Evolutionary conservation across 805 yeast species (phyloP).

Genomic region (Kuraishia borneana): DNA sequence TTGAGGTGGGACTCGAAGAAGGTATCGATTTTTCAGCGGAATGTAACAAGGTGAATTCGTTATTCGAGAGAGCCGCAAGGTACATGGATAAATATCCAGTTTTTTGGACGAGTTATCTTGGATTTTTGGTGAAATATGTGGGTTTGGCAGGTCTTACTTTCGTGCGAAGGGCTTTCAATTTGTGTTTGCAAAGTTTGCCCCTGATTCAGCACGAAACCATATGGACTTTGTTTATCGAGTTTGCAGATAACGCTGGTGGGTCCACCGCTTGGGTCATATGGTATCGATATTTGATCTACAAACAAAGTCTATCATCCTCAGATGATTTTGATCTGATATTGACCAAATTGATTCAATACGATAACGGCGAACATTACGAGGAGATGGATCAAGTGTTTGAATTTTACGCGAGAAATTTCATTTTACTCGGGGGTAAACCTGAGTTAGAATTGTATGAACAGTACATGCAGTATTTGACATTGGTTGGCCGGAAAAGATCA

Average conservation of each 20-base stretch:
- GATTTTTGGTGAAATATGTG: conserved; percentile 23
- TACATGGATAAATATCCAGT: conserved; percentile 31
- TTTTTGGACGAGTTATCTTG: conserved; percentile 41
- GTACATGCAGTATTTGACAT: conserved; percentile 28
- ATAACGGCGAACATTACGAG: not conserved
- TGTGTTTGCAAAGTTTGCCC: conserved; percentile 36
- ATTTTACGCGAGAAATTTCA: conserved; percentile 19
- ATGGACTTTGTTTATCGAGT: conserved; percentile 42
- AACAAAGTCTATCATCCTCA: not conserved
- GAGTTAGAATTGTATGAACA: conserved; percentile 36
- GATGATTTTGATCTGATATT: not conserved
- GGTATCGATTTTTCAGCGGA: conserved; percentile 3
- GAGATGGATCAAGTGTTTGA: conserved; percentile 15
- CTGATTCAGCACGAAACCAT: conserved; percentile 41
- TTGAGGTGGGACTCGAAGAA: conserved; percentile 9
- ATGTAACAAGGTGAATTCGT: conserved; percentile 4
- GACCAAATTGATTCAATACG: conserved; percentile 1
- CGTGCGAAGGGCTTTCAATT: conserved; percentile 34
- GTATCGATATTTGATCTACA: conserved; percentile 19
- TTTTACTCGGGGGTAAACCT: conserved; percentile 26
- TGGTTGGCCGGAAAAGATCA: conserved; percentile 9
- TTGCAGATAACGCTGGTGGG: conserved; percentile 33
- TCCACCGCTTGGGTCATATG: conserved; percentile 21
- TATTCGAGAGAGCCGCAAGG: conserved; percentile 37
- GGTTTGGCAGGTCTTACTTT: conserved; percentile 19